phyloP scores from a whole-genome alignment of 2,329 filamentous ascomycete species.

The Fusarium verticillioides region DNA sequence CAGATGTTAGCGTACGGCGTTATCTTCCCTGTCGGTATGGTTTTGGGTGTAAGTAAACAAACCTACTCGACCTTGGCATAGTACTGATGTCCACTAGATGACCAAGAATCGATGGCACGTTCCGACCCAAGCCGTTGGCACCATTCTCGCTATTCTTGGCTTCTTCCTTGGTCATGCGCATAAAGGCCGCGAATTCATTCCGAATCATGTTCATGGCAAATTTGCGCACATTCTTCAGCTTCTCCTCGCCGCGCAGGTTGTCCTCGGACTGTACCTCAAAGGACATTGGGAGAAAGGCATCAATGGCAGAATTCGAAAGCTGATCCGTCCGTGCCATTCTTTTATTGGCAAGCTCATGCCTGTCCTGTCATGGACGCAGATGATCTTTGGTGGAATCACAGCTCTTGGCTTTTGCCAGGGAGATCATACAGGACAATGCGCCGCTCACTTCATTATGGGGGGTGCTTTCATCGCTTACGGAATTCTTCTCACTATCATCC shows the following conservation, averaged over 20 bases:
- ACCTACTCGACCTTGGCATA: not conserved
- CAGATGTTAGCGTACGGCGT: slow-evolving; percentile 91
- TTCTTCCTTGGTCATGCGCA: slow-evolving; percentile 94
- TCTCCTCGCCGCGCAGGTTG: slow-evolving; percentile 79
- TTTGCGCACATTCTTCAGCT: slow-evolving; percentile 87
- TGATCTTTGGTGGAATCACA: slow-evolving; percentile 95
- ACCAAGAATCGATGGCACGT: slow-evolving; percentile 94
- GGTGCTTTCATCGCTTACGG: slow-evolving; percentile 96
- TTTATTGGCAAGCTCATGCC: slow-evolving; percentile 89
- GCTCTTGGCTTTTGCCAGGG: slow-evolving; percentile 90
- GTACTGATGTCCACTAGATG: slow-evolving; percentile 65
- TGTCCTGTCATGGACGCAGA: slow-evolving; percentile 88
- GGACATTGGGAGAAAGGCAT: slow-evolving; percentile 89
- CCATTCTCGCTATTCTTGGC: slow-evolving; percentile 79
- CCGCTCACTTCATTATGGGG: slow-evolving; percentile 99
- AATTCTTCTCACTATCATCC: slow-evolving; percentile 83
- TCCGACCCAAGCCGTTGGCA: slow-evolving; percentile 81
- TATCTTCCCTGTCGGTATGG: slow-evolving; percentile 94
- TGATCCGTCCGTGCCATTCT: slow-evolving; percentile 79
- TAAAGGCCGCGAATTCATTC: slow-evolving; percentile 85
- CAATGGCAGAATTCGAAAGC: slow-evolving; percentile 78
- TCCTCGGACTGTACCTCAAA: slow-evolving; percentile 86
- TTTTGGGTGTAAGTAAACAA: slow-evolving; percentile 77
- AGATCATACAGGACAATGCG: slow-evolving; percentile 91
- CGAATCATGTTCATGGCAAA: slow-evolving; percentile 78